These are phyloP conservation scores for Calonectria naviculata DNA, from an alignment of 2,329 filamentous ascomycete genomes.

Conservation along the genomic window DNA sequence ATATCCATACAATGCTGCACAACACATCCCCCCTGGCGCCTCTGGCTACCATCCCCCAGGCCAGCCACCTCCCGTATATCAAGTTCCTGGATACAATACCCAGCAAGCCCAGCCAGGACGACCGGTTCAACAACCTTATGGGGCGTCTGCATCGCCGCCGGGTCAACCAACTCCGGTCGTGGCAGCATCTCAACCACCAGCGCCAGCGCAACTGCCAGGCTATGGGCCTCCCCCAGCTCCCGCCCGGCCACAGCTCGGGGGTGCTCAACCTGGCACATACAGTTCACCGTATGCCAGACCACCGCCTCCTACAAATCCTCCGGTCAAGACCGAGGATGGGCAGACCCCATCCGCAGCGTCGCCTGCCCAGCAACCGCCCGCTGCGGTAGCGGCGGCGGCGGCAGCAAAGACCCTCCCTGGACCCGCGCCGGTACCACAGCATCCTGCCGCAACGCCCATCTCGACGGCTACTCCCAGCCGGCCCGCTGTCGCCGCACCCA, in stretches of 20 bases:
- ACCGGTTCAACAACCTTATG: conserved; percentile 46
- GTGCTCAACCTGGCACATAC: conserved; percentile 46
- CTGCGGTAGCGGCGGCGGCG: conserved; percentile 13
- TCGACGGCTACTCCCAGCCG: conserved; percentile 30
- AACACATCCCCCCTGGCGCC: conserved; percentile 47
- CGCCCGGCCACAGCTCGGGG: conserved; percentile 46
- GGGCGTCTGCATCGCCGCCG: conserved; percentile 41
- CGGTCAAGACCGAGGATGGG: conserved; percentile 44
- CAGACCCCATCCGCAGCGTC: conserved; percentile 27
- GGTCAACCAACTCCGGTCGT: conserved; percentile 36
- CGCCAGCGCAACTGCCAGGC: conserved; percentile 47
- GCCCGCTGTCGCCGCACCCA: conserved; percentile 38
- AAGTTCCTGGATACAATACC: conserved; percentile 45
- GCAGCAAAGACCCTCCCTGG: conserved; percentile 34
- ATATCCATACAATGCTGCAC: conserved; percentile 47
- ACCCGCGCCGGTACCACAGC: conserved; percentile 26
- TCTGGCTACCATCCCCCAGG: conserved; percentile 47
- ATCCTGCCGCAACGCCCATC: conserved; percentile 32
- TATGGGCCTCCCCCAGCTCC: conserved; percentile 51
- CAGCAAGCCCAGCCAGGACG: conserved; percentile 44
- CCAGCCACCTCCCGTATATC: conserved; percentile 49
- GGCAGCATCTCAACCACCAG: conserved; percentile 42
- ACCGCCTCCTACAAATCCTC: conserved; percentile 41
- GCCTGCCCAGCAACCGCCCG: conserved; percentile 25
- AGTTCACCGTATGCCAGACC: conserved; percentile 51